phyloP scores from a whole-genome alignment of 73 alveolate species.

The Paramecium primaurelia region DNA sequence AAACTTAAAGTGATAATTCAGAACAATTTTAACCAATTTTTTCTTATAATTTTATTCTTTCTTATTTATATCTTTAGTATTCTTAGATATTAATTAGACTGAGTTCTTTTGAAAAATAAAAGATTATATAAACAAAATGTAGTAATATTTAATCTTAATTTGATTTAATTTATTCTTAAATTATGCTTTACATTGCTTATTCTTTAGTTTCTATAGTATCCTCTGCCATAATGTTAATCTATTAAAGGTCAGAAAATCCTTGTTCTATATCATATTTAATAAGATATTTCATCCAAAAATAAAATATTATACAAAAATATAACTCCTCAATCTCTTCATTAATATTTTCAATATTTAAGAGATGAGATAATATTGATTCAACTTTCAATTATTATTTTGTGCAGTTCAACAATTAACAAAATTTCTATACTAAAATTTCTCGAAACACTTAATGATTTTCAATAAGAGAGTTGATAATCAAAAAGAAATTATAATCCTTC shows the following conservation, averaged over 20 bases:
- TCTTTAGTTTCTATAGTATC: background rate
- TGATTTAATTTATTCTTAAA: background rate
- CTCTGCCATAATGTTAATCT: background rate
- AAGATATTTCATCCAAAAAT: background rate
- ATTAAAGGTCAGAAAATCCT: background rate
- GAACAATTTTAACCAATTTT: background rate
- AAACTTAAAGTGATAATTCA: background rate
- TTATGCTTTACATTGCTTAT: background rate
- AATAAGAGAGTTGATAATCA: background rate
- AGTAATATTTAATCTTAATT: background rate
- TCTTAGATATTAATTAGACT: background rate
- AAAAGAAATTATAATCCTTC: background rate
- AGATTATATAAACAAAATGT: background rate
- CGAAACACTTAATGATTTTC: background rate
- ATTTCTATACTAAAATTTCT: background rate
- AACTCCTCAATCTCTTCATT: background rate
- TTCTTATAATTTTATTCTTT: background rate
- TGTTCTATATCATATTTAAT: background rate
- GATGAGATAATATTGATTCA: background rate
- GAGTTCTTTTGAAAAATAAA: background rate
- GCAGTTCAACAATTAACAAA: background rate
- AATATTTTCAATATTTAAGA: background rate
- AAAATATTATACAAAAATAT: background rate
- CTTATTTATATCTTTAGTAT: background rate
- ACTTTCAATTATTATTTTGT: background rate